phyloP scores from a whole-genome alignment of 108 stramenopile genomes.

The Fragilariopsis cylindrus region DNA sequence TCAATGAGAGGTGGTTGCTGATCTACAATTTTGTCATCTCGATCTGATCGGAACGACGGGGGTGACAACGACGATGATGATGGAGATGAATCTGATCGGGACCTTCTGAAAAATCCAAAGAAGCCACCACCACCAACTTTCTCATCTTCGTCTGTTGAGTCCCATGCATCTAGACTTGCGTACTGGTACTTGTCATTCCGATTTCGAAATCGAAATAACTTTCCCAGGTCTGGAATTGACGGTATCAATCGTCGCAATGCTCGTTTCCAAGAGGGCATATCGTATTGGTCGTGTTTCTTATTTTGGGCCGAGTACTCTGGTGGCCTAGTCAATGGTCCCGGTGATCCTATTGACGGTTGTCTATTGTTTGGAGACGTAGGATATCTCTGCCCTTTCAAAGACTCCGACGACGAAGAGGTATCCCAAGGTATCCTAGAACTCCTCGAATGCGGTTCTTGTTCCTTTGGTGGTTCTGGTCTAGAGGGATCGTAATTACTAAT shows the following conservation, averaged over 20 bases:
- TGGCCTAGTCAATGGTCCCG: too few species aligned
- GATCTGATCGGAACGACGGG: neutral
- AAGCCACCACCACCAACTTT: constrained; percentile 7
- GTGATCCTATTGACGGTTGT: too few species aligned
- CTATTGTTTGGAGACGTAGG: too few species aligned
- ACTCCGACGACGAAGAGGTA: neutral
- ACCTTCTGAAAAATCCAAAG: constrained; percentile 25
- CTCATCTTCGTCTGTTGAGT: constrained; percentile 31
- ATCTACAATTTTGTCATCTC: neutral
- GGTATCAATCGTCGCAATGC: constrained; percentile 7
- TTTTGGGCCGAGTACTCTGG: neutral
- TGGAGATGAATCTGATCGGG: neutral
- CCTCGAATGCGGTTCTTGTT: constrained; percentile 10
- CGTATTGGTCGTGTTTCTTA: constrained; percentile 23
- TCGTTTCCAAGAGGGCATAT: constrained; percentile 12
- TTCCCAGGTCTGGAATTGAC: constrained; percentile 11
- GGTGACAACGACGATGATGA: neutral
- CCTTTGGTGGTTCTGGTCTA: neutral
- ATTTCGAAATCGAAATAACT: constrained; percentile 23
- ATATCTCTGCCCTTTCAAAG: too few species aligned
- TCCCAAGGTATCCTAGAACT: constrained; percentile 26
- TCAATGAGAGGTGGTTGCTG: constrained; percentile 29
- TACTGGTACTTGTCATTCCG: constrained; percentile 12
- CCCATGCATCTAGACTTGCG: constrained; percentile 46
- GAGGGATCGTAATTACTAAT: neutral